A percentile compares a stretch with the other conserved stretches of the same genome.
Conservation (phyloP, 164 flowering plant species). For the Brasenia schreberi region DNA sequence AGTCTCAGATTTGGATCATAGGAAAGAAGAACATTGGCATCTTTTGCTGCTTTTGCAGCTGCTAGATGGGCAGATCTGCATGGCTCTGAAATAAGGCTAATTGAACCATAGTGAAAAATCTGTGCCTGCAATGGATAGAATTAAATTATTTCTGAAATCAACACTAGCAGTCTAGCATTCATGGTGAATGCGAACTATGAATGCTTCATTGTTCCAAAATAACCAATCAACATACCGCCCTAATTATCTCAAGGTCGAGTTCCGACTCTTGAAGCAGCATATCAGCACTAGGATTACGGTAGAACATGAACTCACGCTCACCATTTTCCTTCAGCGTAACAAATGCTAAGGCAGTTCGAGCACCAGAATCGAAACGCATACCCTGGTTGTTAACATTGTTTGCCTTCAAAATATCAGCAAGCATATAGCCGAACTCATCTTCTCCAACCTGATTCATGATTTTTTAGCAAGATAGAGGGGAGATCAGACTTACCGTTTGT, state of each 20-base stretch:
- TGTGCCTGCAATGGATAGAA: slow-evolving; percentile 48
- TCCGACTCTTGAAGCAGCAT: slow-evolving; percentile 85
- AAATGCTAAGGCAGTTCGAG: slow-evolving; percentile 96
- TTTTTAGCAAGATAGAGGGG: too few relatives aligned
- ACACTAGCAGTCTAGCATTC: background rate
- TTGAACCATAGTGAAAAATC: slow-evolving; percentile 90
- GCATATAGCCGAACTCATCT: slow-evolving; percentile 99
- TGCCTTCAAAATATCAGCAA: slow-evolving; percentile 81
- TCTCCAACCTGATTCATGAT: slow-evolving; percentile 63
- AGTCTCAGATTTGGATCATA: slow-evolving; percentile 97
- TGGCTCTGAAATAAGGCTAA: slow-evolving; percentile 92
- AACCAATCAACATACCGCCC: slow-evolving; percentile 28
- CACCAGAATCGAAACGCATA: slow-evolving; percentile 95
- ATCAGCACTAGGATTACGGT: slow-evolving; percentile 99
- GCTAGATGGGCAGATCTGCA: slow-evolving; percentile 92
- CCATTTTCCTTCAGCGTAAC: slow-evolving; percentile 80
- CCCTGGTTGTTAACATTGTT: slow-evolving; percentile 78
- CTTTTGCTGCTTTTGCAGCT: slow-evolving; percentile 84
- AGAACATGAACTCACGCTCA: slow-evolving; percentile 98
- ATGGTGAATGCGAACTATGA: background rate
- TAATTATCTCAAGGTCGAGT: slow-evolving; percentile 71
- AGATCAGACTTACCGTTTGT: too few relatives aligned
- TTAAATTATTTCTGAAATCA: slow-evolving; percentile 1
- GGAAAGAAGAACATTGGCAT: slow-evolving; percentile 81
- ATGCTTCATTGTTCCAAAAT: background rate